A percentile compares a stretch with the other conserved stretches of the same genome.
These are phyloP conservation scores for Saccharomycopsis amapae DNA, from an alignment of 805 yeast genomes.

Conservation along the genomic window DNA sequence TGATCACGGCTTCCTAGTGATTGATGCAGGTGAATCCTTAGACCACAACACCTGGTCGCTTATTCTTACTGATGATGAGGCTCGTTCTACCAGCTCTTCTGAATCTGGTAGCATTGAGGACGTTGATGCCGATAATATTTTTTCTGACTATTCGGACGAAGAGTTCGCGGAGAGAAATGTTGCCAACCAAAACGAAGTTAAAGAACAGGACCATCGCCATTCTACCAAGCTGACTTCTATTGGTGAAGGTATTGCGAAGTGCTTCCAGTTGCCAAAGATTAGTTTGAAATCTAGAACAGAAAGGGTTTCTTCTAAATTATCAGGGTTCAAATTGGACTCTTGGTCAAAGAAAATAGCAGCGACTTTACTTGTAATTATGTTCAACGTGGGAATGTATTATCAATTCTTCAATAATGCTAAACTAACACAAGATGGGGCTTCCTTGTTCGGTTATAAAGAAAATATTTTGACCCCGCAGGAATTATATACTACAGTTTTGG, in stretches of 20 bases:
- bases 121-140: neutral
- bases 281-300: neutral
- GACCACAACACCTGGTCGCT: constrained; percentile 16
- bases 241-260: neutral
- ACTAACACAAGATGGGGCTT: too few species aligned
- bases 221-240: too few species aligned
- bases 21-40: too few species aligned
- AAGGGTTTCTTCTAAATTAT: neutral
- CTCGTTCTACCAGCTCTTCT: constrained; percentile 11
- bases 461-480: neutral
- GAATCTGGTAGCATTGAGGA: neutral
- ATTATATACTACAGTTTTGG: constrained; percentile 1
- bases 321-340: neutral
- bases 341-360: neutral
- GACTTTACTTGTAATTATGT: neutral
- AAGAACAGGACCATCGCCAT: too few species aligned
- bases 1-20: too few species aligned
- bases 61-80: constrained; percentile 18
- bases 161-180: neutral
- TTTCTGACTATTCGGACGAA: constrained; percentile 5
- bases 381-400: neutral
- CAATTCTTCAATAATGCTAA: neutral
- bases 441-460: too few species aligned
- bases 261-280: neutral
- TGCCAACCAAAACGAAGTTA: neutral